phyloP scores from a whole-genome alignment of 2,329 filamentous ascomycete species.

The Hypoxylon sp. region DNA sequence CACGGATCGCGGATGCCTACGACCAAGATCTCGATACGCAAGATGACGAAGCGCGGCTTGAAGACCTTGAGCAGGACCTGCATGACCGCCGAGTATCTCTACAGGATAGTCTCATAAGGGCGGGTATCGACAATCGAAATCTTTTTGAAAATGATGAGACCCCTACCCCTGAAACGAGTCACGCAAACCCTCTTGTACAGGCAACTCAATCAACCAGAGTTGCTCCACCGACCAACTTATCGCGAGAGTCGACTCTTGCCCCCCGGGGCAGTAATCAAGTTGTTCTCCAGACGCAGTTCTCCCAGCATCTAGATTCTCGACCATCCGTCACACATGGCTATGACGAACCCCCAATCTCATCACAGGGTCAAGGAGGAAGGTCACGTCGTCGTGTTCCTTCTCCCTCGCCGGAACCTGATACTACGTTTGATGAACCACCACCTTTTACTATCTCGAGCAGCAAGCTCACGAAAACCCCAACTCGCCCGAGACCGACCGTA shows the following conservation, averaged over 20 bases:
- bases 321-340: conserved; percentile 4
- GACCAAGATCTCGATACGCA: conserved; percentile 60
- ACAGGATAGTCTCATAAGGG: conserved; percentile 52
- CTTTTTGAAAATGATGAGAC: conserved; percentile 48
- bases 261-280: conserved; percentile 52
- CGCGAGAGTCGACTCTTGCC: conserved; percentile 45
- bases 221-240: conserved; percentile 42
- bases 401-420: conserved; percentile 16
- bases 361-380: conserved; percentile 20
- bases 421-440: conserved; percentile 18
- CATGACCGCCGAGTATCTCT: conserved; percentile 55
- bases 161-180: conserved; percentile 32
- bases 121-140: conserved; percentile 55
- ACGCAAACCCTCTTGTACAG: conserved; percentile 50
- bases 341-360: conserved; percentile 29
- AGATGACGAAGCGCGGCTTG: conserved; percentile 59
- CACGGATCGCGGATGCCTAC: conserved; percentile 60
- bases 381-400: conserved; percentile 23
- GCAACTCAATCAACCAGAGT: conserved; percentile 54
- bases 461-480: conserved; percentile 20
- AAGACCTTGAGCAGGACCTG: conserved; percentile 57
- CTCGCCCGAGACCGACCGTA: conserved; percentile 28
- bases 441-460: conserved; percentile 33
- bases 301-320: conserved; percentile 35
- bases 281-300: conserved; percentile 61